Evolutionary conservation across 2,329 filamentous ascomycete species (phyloP), one percentile per base, ranked within the genome.

Genomic region (Paecilomyces sp.): DNA sequence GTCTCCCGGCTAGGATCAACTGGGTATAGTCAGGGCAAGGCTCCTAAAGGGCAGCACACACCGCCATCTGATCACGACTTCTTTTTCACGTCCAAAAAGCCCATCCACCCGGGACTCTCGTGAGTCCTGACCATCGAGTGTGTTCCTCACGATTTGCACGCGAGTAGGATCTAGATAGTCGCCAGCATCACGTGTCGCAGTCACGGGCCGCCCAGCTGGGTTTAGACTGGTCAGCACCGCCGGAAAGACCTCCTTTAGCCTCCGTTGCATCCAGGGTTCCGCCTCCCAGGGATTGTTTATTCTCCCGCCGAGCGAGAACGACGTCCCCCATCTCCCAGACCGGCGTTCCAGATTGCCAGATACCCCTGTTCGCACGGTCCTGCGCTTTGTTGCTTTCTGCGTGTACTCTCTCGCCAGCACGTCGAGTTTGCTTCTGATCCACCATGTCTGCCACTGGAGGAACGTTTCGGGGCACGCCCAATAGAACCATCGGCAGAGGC

Each of bases 401-500:
- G 24, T 31, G 41, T 24, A 47, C n/a, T 31, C 61, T 58, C 28
- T 33, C 28, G 22, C 22, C 34, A 31, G 58, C 53, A 55, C 57
- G 24, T 64, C 60, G 61, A 61, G 60, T 59, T 56, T 64, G 63
- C 62, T 62, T 61, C 61, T 66, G 55, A 33, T 36, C 57, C 71
- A 77, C 62, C 67, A 87, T 87, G 84, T 86, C 84, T 66, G 75
- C 80, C 68, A 79, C 82, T 59, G 68, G 66, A 60, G 84, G 85
- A 66, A 86, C 84, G 58, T 81, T 81, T 72, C 78, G 84, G 71
- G 82, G 83, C 62, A 85, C 83, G 55, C 82, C 83, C 62, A 72
- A 75, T 64, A 77, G 78, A 67, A 78, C 74, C 58, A 84, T 86
- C 69, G 76, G 79, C 65, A 77, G 82, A 72, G 80, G 77, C 62